phyloP scores from a whole-genome alignment of 2,329 filamentous ascomycete genomes.

The Teratosphaeria nubilosa region DNA sequence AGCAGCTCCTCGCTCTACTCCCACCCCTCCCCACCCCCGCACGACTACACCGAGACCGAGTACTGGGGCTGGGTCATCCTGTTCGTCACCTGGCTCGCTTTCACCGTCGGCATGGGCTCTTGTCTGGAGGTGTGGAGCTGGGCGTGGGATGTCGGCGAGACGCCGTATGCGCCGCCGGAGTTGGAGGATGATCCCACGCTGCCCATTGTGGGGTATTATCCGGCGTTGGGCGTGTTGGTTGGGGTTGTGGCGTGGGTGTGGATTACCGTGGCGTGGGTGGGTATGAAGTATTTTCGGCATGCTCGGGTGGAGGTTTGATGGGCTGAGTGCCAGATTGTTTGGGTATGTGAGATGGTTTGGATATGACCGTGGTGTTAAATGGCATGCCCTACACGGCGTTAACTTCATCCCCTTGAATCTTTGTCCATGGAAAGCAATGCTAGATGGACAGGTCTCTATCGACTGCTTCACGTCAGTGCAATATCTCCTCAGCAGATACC shows the following conservation, averaged over 20 bases:
- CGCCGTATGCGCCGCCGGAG: conserved; percentile 88
- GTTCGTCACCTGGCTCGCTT: conserved; percentile 84
- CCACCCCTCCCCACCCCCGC: conserved; percentile 38
- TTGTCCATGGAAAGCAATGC: too few relatives aligned
- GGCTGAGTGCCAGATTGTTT: too few relatives aligned
- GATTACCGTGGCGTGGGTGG: conserved; percentile 95
- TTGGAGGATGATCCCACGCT: conserved; percentile 89
- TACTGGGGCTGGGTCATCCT: conserved; percentile 98
- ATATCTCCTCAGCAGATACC: too few relatives aligned
- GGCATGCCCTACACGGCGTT: not conserved
- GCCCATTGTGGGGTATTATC: conserved; percentile 95
- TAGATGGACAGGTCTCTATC: too few relatives aligned
- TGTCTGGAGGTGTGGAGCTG: conserved; percentile 94
- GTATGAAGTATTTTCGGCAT: conserved; percentile 99
- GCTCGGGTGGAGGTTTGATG: conserved; percentile 64
- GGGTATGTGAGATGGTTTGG: not conserved
- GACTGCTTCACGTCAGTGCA: too few relatives aligned
- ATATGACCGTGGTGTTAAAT: not conserved
- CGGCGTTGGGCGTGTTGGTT: conserved; percentile 83
- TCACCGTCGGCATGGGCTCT: conserved; percentile 92
- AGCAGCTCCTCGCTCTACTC: conserved; percentile 9
- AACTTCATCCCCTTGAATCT: too few relatives aligned
- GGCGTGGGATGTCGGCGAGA: conserved; percentile 98
- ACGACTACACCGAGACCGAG: conserved; percentile 90
- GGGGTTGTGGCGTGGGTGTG: conserved; percentile 98